Evolutionary conservation across 2,329 filamentous ascomycete genomes (phyloP), one percentile per base, ranked within the genome.

Genomic region (Neoascochyta sp.): DNA sequence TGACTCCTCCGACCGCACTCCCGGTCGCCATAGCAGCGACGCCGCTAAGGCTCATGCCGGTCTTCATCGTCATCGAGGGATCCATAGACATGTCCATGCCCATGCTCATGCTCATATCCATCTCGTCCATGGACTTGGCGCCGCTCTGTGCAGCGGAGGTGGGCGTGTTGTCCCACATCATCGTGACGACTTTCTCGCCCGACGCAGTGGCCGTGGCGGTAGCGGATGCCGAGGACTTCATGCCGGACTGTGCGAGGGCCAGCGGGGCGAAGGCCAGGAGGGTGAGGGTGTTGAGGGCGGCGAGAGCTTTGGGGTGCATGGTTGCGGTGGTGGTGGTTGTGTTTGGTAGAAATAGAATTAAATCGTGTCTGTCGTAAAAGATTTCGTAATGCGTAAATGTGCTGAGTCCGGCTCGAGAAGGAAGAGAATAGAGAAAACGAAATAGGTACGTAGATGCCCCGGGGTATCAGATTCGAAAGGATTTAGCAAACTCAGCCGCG

Each of bases 1-100:
- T 35, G 44, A 48, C 45, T 1, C 31, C 38, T 40, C 27, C 68
- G 66, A 45, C 66, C 45, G 47, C 69, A 64, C 45, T 62, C 63
- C 27, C 51, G 39, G 52, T 69, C 64, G 41, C 62, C 27, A 18
- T 29, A 2, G 22, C 22, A 11, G 14, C 32, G 27, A 30, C 32
- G 11, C 27, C 27, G 15, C 30, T 38, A 36, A 29, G 39, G 15
- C 23, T 24, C 12, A 26, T 8, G 19, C 28, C 32, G 46, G 63
- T 45, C 21, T 39, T 57, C 11, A 39, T 48, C 31, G 56, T 36
- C 46, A 48, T 45, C 8, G 31, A 33, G 3, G 26, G 46, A 22
- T 35, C 58, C 30, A 25, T 37, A 39, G 67, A 69, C 21, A 45
- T 49, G 16, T 27, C 29, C n/a, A n/a, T n/a, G n/a, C n/a, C n/a